phyloP scores from a whole-genome alignment of 305 asterid genomes.

The Rubia tinctorum region DNA sequence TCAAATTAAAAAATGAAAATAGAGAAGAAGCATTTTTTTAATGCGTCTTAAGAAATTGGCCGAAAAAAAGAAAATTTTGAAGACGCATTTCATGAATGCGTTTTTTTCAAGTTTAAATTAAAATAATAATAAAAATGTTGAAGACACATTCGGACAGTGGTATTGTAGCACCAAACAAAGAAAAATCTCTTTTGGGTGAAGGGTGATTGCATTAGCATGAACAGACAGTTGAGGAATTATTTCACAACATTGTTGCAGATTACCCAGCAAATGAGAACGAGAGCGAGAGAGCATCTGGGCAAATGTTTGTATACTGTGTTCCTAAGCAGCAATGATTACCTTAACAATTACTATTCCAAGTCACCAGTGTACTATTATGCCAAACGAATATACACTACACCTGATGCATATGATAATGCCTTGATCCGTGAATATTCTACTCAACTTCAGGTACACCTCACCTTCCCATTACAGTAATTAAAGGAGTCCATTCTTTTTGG shows the following conservation, averaged over 20 bases:
- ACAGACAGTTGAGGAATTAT: conserved; percentile 39
- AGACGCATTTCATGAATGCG: too few relatives aligned
- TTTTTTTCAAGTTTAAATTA: too few relatives aligned
- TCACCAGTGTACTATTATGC: conserved; percentile 24
- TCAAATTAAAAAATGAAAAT: too few relatives aligned
- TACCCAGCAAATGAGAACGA: not conserved
- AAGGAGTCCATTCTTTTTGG: too few relatives aligned
- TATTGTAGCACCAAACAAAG: too few relatives aligned
- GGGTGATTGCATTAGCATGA: conserved; percentile 48
- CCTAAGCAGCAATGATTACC: conserved; percentile 54
- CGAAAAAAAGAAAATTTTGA: too few relatives aligned
- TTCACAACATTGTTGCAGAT: conserved; percentile 12
- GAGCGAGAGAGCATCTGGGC: conserved; percentile 15
- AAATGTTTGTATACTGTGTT: conserved; percentile 46
- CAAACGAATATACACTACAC: conserved; percentile 18
- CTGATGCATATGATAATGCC: conserved; percentile 34
- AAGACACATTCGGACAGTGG: too few relatives aligned
- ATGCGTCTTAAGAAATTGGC: too few relatives aligned
- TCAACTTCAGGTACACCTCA: conserved; percentile 30
- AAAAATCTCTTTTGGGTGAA: too few relatives aligned
- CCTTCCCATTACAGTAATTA: not conserved
- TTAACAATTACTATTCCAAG: conserved; percentile 48
- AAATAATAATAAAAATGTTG: too few relatives aligned
- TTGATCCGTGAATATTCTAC: conserved; percentile 24
- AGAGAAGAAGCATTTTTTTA: too few relatives aligned